Evolutionary conservation across 2,329 filamentous ascomycete genomes (phyloP).

Genomic region (Penicillium janthinellum): DNA sequence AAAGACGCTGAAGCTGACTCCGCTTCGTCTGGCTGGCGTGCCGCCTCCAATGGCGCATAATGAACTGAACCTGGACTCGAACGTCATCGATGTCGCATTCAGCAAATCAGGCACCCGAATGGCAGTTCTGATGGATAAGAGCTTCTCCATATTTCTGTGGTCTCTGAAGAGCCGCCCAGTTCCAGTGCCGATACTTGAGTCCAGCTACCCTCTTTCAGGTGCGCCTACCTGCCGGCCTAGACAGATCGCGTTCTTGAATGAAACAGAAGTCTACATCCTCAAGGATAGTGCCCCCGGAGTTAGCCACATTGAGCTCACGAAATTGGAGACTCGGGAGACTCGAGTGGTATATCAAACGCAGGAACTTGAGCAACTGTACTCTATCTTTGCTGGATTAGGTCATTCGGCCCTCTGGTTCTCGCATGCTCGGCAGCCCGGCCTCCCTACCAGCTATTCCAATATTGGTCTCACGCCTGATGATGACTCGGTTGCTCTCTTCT

Average conservation of each 20-base stretch:
- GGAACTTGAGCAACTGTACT: constrained; percentile 38
- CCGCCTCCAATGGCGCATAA: constrained; percentile 91
- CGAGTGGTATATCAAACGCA: constrained; percentile 33
- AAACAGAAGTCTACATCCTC: constrained; percentile 48
- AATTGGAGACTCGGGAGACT: constrained; percentile 37
- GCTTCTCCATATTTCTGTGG: constrained; percentile 71
- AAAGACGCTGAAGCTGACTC: constrained; percentile 75
- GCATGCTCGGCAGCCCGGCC: constrained; percentile 28
- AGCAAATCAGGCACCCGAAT: constrained; percentile 65
- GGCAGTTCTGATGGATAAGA: constrained; percentile 69
- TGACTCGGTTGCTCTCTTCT: constrained; percentile 24
- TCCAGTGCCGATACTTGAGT: constrained; percentile 41
- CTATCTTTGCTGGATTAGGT: constrained; percentile 40
- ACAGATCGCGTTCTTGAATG: constrained; percentile 52
- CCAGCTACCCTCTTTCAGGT: constrained; percentile 40
- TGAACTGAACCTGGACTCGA: constrained; percentile 65
- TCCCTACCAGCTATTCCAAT: constrained; percentile 36
- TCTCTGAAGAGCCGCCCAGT: constrained; percentile 54
- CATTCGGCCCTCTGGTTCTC: constrained; percentile 44
- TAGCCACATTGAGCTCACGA: constrained; percentile 35
- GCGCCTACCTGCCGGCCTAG: constrained; percentile 34
- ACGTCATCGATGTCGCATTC: constrained; percentile 74
- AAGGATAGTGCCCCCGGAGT: constrained; percentile 36
- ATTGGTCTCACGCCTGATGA: constrained; percentile 24
- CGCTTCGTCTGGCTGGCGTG: constrained; percentile 78